Evolutionary conservation across 2,329 filamentous ascomycete genomes (phyloP).

Genomic region (Exophiala dermatitidis): DNA sequence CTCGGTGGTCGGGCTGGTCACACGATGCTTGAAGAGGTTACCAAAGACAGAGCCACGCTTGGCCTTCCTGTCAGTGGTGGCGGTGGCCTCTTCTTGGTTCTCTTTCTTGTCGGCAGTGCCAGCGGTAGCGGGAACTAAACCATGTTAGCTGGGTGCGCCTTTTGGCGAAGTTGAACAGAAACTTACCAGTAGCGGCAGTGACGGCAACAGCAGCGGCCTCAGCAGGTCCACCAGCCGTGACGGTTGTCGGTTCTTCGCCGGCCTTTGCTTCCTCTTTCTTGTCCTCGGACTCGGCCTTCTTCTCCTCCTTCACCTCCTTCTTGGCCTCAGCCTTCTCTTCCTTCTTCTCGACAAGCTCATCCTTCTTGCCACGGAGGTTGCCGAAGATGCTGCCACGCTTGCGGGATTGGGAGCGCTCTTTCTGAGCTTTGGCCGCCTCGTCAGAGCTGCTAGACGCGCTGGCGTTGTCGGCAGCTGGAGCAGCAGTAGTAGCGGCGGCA

Average conservation of each 20-base stretch:
- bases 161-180: conserved; percentile 13
- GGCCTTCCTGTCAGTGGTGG: conserved; percentile 57
- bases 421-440: conserved; percentile 43
- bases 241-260: conserved; percentile 31
- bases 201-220: conserved; percentile 31
- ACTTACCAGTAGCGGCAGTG: conserved; percentile 24
- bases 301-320: conserved; percentile 35
- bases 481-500: conserved; percentile 12
- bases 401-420: conserved; percentile 55
- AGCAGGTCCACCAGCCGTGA: conserved; percentile 33
- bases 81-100: conserved; percentile 37
- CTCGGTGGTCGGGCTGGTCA: conserved; percentile 39
- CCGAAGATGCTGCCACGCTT: conserved; percentile 55
- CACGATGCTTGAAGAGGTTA: conserved; percentile 68
- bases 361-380: conserved; percentile 54
- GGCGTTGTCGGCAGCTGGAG: conserved; percentile 20
- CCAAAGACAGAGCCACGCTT: conserved; percentile 85
- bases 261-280: conserved; percentile 39
- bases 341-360: conserved; percentile 41
- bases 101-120: conserved; percentile 46
- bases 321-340: conserved; percentile 35
- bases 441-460: conserved; percentile 19
- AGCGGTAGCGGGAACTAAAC: conserved; percentile 35
- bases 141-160: conserved; percentile 1
- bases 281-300: conserved; percentile 37